Evolutionary conservation across 2,329 filamentous ascomycete species (phyloP), one percentile per base, ranked within the genome.

Genomic region (Ascosphaera apis): DNA sequence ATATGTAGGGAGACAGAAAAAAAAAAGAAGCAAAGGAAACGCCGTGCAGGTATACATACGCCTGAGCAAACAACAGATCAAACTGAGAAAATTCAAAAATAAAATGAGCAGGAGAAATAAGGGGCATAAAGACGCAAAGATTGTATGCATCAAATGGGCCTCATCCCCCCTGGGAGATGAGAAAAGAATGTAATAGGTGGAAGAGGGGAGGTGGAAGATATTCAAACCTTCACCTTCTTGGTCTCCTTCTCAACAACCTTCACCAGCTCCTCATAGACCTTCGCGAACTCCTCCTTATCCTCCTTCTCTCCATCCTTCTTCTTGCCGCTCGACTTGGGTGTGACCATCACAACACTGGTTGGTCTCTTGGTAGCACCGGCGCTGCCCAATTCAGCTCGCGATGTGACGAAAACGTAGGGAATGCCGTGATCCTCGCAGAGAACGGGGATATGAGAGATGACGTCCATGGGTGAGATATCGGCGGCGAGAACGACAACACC

Each of bases 391-490:
- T 95, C 86, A 41, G 83, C 86, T 48, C 88, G 76, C 50, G 79
- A 91, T 41, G 76, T 72, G 48, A 98, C 80, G 58, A 91, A 98
- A 57, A 98, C 72, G 63, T 95, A 98, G 23, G 88, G 88, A 41
- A 93, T 81, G 59, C 80, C 81, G 67, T 93, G 84, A 62, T 95
- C 86, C 63, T 98, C 88, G 68, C 88, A 95, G 39, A 95, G 76
- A 39, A 98, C 80, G 49, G 88, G 88, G 45, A 98, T 80, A 62
- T 98, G 88, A 41, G 81, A 88, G 62, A 98, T 93, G 55, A 98
- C 88, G 58, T 98, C 88, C 75, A 88, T 86, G 45, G 88, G 88
- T 36, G 81, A 92, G 63, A 98, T 95, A 60, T 98, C 88, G 48
- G 81, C 88, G 25, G 88, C 88, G 47, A 98, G 81, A 55, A 98